These are phyloP conservation scores for Trichoderma oligosporum DNA, from an alignment of 2,329 filamentous ascomycete genomes.

Conservation along the genomic window DNA sequence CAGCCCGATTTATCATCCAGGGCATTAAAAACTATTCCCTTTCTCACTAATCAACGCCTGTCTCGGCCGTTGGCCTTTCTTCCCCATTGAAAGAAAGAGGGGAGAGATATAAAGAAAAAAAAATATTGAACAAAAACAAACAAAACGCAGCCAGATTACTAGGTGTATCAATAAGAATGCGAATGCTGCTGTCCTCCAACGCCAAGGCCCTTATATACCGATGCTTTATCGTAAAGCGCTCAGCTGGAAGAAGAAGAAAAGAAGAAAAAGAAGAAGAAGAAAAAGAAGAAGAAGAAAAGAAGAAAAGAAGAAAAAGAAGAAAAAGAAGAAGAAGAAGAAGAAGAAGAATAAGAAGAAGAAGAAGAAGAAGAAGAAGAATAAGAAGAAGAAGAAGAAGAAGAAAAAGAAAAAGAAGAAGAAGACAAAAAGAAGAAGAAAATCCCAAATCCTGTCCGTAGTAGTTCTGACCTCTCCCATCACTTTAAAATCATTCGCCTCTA, in stretches of 20 bases:
- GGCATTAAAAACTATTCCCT: constrained; percentile 7
- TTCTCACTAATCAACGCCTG: constrained; percentile 6
- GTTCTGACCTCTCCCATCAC: neutral
- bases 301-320: neutral
- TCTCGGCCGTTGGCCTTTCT: neutral
- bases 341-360: neutral
- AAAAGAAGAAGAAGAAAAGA: neutral
- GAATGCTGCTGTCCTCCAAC: constrained; percentile 9
- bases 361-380: neutral
- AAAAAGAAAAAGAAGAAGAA: neutral
- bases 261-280: neutral
- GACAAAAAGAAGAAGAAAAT: neutral
- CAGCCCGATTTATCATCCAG: neutral
- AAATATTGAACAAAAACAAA: neutral
- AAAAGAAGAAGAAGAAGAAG: neutral
- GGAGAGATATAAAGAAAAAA: neutral
- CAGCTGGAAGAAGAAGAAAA: neutral
- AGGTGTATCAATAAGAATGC: constrained; percentile 17
- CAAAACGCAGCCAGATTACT: neutral
- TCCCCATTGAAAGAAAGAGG: neutral
- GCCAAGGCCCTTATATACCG: constrained; percentile 18
- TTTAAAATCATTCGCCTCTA: neutral
- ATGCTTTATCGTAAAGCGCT: constrained; percentile 13
- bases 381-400: neutral
- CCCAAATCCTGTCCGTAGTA: neutral